Evolutionary conservation across 768 basidiomycete genomes (phyloP), one percentile per base, ranked within the genome.

Genomic region (Cantharellus anzutake): DNA sequence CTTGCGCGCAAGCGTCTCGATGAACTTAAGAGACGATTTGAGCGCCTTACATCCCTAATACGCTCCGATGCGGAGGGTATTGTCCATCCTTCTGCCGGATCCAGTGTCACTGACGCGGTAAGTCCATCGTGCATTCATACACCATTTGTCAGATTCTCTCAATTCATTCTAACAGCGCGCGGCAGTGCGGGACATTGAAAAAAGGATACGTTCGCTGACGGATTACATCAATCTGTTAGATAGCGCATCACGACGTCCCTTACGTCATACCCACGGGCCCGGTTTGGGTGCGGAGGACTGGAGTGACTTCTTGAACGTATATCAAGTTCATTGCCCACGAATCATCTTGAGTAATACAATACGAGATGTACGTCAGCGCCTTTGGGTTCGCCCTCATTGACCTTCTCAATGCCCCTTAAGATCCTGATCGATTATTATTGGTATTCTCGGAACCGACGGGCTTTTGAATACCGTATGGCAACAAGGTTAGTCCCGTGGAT

Each of bases 371-470:
- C 66, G 83, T 72, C 4, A 5, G 41, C 4, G 5, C 5, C 14
- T 41, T 41, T 42, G 52, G 20, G 14, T 4, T 38, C 11, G 5
- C 37, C 2, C 44, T 55, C 20, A n/a, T 2, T 29, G 38, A 40
- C 16, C 44, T 41, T 16, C 37, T 38, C 52, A 50, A 63, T 68
- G 61, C 65, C 63, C 37, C 41, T 58, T 57, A 66, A 93, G 85
- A 81, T 94, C 61, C 75, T 92, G 69, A 78, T 86, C 71, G 82
- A 85, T 66, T 96, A 96, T 70, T 93, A 89, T 65, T 83, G 86
- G 67, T 85, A 84, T 65, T 86, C 82, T 42, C 77, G 82, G 52
- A 78, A 81, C 35, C 76, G 87, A 48, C 76, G 79, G 64, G 84
- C 86, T 20, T 79, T 86, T 58, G 89, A 92, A 68, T 93, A 92